Base-by-base conservation (phyloP, 1,139 yeast genomes). In the Protomyces inouyei region DNA sequence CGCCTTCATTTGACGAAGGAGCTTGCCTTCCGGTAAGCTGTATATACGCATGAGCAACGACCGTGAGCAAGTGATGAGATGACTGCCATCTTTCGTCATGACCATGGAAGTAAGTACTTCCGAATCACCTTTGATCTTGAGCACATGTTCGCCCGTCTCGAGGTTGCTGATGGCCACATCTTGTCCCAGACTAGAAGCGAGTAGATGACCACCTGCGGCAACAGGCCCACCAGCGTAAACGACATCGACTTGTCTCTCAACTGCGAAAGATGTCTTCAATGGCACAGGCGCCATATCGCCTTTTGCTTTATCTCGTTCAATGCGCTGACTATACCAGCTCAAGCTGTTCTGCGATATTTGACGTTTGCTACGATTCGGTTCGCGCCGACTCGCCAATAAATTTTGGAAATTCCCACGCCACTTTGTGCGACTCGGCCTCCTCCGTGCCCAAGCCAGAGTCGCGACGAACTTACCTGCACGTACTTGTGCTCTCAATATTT, bases 151-250 rank as follows among this genome's bases (percentile, higher is more conserved):
- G 69, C 85, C 87, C 36, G 86, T 81, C 23, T 72, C 70, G 61
- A 88, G 76, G 70, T 89, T 82, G 46, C 95, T 83, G 45, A 93
- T 78, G 59, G 87, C 83, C 9, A 91, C 83, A 70, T 87, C 90
- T 71, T 89, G 97, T 51, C 73, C 74, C 45, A 87, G 80, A 1
- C 96, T 88, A 0, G 97, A 87, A n/a, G 95, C 97, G 67, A 91
- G 75, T 3, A 91, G 93, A 71, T 86, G 86, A n/a, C 75, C 76
- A 0, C 89, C 82, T 9, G 88, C 73, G 1, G 90, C 79, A 3
- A 92, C 95, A 5, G 95, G 84, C 9, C 95, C 89, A 14, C 97
- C 97, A 10, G 89, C 83, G 73, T 88, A 93, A 72, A 91, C 85
- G 21, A 98, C 98, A 57, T 80, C 81, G 36, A 86, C 76, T 56